These are phyloP conservation scores for Epichloe brachyelytri DNA, from an alignment of 2,329 filamentous ascomycete species.

Conservation along the genomic window DNA sequence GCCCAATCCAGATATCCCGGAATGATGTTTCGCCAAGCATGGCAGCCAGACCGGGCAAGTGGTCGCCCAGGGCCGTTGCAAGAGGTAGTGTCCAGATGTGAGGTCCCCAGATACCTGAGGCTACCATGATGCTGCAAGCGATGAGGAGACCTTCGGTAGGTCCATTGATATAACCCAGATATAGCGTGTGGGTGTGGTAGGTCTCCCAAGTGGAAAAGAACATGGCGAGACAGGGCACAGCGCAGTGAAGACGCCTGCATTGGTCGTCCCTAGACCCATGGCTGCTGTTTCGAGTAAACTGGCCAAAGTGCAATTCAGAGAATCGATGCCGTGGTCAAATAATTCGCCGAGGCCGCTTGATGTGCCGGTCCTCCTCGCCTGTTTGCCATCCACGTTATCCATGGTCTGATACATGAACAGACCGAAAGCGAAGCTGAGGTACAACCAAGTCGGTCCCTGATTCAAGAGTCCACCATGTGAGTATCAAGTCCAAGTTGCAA, in stretches of 20 bases:
- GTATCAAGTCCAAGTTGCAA: neutral
- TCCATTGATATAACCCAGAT: constrained; percentile 92
- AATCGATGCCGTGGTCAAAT: constrained; percentile 98
- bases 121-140: constrained; percentile 72
- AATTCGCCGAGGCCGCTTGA: constrained; percentile 91
- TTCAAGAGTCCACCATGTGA: neutral
- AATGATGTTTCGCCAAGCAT: constrained; percentile 61
- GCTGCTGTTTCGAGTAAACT: constrained; percentile 84
- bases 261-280: constrained; percentile 78
- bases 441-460: constrained; percentile 79
- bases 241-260: constrained; percentile 80
- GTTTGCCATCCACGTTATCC: constrained; percentile 98
- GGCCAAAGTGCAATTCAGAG: constrained; percentile 88
- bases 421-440: constrained; percentile 89
- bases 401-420: constrained; percentile 99
- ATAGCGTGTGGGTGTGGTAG: constrained; percentile 94
- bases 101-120: constrained; percentile 79
- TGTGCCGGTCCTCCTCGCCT: constrained; percentile 85
- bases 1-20: constrained; percentile 74
- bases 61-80: constrained; percentile 49
- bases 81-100: constrained; percentile 74
- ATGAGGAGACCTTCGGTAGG: constrained; percentile 92
- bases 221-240: constrained; percentile 86
- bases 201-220: constrained; percentile 99
- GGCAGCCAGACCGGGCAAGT: constrained; percentile 36